Evolutionary conservation across 169 alveolate genomes (phyloP), one percentile per base, ranked within the genome.

Genomic region (Eimeria maxima): DNA sequence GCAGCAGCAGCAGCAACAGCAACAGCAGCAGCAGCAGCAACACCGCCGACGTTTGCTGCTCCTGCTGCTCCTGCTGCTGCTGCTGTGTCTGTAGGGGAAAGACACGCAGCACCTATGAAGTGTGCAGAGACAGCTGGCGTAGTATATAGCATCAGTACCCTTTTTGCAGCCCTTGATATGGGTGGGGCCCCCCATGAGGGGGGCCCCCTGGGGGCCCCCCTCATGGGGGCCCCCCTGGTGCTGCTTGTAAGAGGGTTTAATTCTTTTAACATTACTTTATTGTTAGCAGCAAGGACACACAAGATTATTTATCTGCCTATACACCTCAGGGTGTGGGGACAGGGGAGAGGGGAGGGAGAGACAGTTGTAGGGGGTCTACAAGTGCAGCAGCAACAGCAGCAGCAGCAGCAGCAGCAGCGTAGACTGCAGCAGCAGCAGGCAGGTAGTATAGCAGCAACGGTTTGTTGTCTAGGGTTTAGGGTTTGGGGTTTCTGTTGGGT

Each of bases 1-100:
- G 84, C 45, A 73, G 50, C 84, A n/a, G 84, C 44, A 73, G 20
- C 84, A 16, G 44, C n/a, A n/a, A n/a, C n/a, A n/a, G 74, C 74
- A 65, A 6, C 24, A 65, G 74, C 74, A 65, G 74, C 74, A 10
- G 74, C 74, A 10, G 74, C 74, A 10, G 74, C 74, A 10, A 16
- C 29, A 11, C 38, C 20, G 27, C 78, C n/a, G n/a, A n/a, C n/a
- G n/a, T n/a, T 67, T n/a, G 8, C 44, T 27, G 81, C 29, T 27
- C 47, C 44, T 71, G 69, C 24, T 71, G 81, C 81, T 60, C 27
- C 69, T 16, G 13, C 24, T 60, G 69, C 69, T 60, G 69, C 18
- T 6, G 5, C 24, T 16, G 24, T 60, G 69, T 60, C 3, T 60
- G 24, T 60, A 60, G 69, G 18, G 24, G 18, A 60, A 16, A 60